phyloP scores from a whole-genome alignment of 768 basidiomycete species.

The Dentipellis fragilis region DNA sequence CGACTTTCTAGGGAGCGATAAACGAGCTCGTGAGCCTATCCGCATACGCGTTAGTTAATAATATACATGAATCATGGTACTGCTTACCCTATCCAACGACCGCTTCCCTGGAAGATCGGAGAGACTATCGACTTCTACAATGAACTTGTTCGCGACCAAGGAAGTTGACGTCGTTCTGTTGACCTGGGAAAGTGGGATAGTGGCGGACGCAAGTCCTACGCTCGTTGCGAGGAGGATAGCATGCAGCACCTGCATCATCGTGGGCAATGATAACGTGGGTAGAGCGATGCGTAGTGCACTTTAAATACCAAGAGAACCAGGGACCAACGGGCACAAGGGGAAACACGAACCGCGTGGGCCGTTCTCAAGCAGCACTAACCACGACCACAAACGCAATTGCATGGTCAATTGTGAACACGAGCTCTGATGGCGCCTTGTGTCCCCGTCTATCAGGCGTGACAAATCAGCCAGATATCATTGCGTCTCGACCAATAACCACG shows the following conservation, averaged over 20 bases:
- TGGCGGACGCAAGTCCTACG: not conserved
- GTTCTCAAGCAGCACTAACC: too few species aligned
- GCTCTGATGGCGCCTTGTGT: too few species aligned
- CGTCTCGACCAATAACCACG: too few species aligned
- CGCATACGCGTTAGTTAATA: too few species aligned
- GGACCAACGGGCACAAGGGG: too few species aligned
- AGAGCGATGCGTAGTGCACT: too few species aligned
- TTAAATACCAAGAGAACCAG: too few species aligned
- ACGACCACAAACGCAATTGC: too few species aligned
- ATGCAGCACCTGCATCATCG: not conserved
- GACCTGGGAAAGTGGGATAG: slow-evolving; percentile 12
- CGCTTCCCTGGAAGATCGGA: slow-evolving; percentile 17
- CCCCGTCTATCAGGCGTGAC: too few species aligned
- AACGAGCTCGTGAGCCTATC: slow-evolving; percentile 39
- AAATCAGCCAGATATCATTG: too few species aligned
- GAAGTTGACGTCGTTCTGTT: slow-evolving; percentile 4
- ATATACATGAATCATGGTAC: too few species aligned
- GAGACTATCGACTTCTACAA: slow-evolving; percentile 29
- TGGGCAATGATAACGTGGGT: not conserved
- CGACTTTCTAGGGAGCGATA: slow-evolving; percentile 37
- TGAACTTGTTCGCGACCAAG: slow-evolving; percentile 29
- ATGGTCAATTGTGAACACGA: too few species aligned
- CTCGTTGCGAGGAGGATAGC: not conserved
- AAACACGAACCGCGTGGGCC: not conserved
- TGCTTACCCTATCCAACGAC: slow-evolving; percentile 3